These are phyloP conservation scores for Naematelia encephala DNA, from an alignment of 768 basidiomycete species.

Conservation along the genomic window DNA sequence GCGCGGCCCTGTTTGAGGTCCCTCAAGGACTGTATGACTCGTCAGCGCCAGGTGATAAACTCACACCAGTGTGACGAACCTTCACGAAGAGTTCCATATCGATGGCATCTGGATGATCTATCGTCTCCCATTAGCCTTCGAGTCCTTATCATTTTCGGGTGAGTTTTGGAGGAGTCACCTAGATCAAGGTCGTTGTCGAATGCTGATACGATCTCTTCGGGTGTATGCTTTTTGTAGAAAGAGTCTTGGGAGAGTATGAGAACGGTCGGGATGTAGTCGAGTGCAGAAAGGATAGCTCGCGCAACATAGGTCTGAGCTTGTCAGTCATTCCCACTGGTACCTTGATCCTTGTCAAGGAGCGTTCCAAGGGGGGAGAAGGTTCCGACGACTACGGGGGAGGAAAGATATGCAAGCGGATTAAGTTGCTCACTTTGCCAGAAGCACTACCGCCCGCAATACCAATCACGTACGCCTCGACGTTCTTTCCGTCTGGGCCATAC, in stretches of 20 bases:
- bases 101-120: constrained; percentile 85
- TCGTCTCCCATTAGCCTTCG: neutral
- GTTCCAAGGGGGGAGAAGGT: no score
- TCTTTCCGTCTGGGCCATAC: constrained; percentile 51
- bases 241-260: constrained; percentile 85
- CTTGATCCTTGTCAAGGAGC: neutral
- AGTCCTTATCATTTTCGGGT: neutral
- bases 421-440: constrained; percentile 52
- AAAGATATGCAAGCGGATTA: no score
- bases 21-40: constrained; percentile 63
- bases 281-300: constrained; percentile 49
- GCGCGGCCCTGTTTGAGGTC: constrained; percentile 79
- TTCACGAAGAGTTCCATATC: constrained; percentile 82
- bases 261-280: constrained; percentile 56
- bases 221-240: constrained; percentile 79
- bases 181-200: constrained; percentile 61
- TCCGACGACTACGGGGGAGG: no score
- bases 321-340: neutral
- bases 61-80: constrained; percentile 54
- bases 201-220: constrained; percentile 77
- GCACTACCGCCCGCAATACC: constrained; percentile 54
- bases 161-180: constrained; percentile 8
- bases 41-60: constrained; percentile 3
- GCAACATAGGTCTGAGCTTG: constrained; percentile 47
- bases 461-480: constrained; percentile 51